Base-by-base conservation (phyloP, 179 eudicot species). In the Silene noctiflora region DNA sequence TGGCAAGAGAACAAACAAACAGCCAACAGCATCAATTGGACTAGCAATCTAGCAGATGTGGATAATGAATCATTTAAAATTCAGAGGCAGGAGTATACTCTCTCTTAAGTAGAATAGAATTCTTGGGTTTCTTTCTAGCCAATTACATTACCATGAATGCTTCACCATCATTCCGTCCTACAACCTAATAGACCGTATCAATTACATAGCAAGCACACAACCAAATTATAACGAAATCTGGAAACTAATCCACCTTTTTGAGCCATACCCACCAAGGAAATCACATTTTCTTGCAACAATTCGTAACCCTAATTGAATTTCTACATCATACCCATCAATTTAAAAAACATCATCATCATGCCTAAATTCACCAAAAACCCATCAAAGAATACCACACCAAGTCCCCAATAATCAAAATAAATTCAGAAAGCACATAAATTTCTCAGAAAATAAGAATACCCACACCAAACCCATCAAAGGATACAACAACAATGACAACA, bases 201-300 rank as follows among this genome's bases (percentile, higher is more conserved):
- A 66, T 6, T 24, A 66, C 1, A 66, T 6, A 66, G 11, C 5
- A 66, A 31, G n/a, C 67, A 25, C 53, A 20, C 71, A 33, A 14
- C 48, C 42, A 35, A 67, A 33, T 9, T 9, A 39, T 1, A 33
- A 17, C 27, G 22, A 55, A 31, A 17, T 7, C 67, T 25, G 42
- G 44, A 17, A 44, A 77, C 19, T 16, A 1, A 10, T 25, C 61
- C 74, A 42, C 3, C 44, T 12, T 24, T 44, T 17, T 31, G 4
- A 72, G 22, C 10, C 65, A 78, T 46, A 62, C 80, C 80, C 60
- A 73, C 39, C 69, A 72, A 71, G 17, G 44, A 67, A 39, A 75
- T 20, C 65, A 44, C 55, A 42, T 67, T 4, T 72, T 17, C 73
- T 29, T 56, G 64, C 27, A 27, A 27, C 11, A 29, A 9, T 29